These are phyloP conservation scores for Hirsutella thompsonii DNA, from an alignment of 2,329 filamentous ascomycete species.

Conservation along the genomic window DNA sequence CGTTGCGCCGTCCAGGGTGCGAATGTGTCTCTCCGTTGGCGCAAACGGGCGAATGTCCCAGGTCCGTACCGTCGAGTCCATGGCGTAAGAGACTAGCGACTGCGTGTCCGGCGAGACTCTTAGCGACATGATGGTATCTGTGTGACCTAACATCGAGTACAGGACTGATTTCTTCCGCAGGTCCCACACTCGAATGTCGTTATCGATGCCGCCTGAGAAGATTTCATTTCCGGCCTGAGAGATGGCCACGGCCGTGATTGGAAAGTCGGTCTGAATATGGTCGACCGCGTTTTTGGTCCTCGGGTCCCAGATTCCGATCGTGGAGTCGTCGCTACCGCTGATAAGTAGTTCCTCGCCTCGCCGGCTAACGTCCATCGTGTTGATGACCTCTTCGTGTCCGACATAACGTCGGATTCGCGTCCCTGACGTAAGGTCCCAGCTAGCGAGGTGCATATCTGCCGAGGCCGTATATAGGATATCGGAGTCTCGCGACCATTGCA, in stretches of 20 bases:
- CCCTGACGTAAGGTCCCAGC: constrained; percentile 92
- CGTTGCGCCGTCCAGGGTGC: constrained; percentile 85
- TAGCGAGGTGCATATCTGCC: constrained; percentile 84
- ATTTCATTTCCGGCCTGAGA: constrained; percentile 92
- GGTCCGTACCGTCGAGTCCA: constrained; percentile 86
- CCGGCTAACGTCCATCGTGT: constrained; percentile 76
- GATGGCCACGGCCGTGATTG: constrained; percentile 82
- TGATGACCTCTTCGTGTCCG: constrained; percentile 94
- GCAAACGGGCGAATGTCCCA: constrained; percentile 97
- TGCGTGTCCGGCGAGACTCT: constrained; percentile 89
- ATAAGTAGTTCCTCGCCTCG: constrained; percentile 83
- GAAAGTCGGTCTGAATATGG: constrained; percentile 82
- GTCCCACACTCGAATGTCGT: constrained; percentile 96
- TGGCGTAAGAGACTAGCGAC: constrained; percentile 77
- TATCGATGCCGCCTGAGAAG: constrained; percentile 90
- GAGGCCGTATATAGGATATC: constrained; percentile 84
- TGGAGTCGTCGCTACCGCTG: constrained; percentile 87
- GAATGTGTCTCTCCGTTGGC: constrained; percentile 70
- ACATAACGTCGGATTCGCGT: constrained; percentile 81
- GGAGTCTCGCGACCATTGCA: constrained; percentile 95
- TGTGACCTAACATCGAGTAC: constrained; percentile 81
- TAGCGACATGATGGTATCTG: constrained; percentile 82
- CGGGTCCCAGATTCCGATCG: constrained; percentile 92
- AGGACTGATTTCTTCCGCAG: constrained; percentile 79
- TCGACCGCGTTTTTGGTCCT: constrained; percentile 78